These are phyloP conservation scores for Tylopilus sp. DNA, from an alignment of 768 basidiomycete species.

Conservation along the genomic window DNA sequence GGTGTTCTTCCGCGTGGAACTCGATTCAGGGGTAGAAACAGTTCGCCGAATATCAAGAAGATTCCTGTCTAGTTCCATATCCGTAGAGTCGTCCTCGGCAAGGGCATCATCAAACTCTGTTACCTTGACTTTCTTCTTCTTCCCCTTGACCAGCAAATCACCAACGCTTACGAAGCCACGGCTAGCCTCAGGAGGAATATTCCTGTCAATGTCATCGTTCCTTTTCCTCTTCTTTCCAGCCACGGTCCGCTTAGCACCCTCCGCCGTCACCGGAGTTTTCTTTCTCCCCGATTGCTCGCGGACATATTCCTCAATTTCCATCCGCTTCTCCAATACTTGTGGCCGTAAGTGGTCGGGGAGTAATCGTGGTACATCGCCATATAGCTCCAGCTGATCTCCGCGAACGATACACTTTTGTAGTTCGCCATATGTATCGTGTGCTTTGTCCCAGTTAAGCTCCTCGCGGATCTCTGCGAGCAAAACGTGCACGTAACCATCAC, in stretches of 20 bases:
- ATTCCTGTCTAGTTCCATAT: slow-evolving; percentile 63
- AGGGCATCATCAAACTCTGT: slow-evolving; percentile 47
- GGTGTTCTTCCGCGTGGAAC: slow-evolving; percentile 34
- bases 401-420: slow-evolving; percentile 86
- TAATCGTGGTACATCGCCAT: slow-evolving; percentile 85
- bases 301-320: slow-evolving; percentile 76
- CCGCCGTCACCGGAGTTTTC: slow-evolving; percentile 20
- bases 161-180: slow-evolving; percentile 70
- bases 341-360: slow-evolving; percentile 78
- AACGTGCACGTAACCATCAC: slow-evolving; percentile 85
- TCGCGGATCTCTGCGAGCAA: slow-evolving; percentile 89
- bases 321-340: slow-evolving; percentile 70
- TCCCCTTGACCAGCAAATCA: slow-evolving; percentile 55
- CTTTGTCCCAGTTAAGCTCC: slow-evolving; percentile 85
- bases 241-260: slow-evolving; percentile 28
- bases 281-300: slow-evolving; percentile 44
- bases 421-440: slow-evolving; percentile 79
- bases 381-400: slow-evolving; percentile 86
- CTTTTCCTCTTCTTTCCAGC: slow-evolving; percentile 63
- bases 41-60: slow-evolving; percentile 48
- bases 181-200: slow-evolving; percentile 71
- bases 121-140: slow-evolving; percentile 40
- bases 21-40: slow-evolving; percentile 42
- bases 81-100: slow-evolving; percentile 64
- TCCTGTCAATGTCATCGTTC: slow-evolving; percentile 61